Percentiles rank a stretch among this genome's conserved stretches.
Evolutionary conservation across 2,329 filamentous ascomycete species (phyloP).

Genomic region (Fusarium dimerum): DNA sequence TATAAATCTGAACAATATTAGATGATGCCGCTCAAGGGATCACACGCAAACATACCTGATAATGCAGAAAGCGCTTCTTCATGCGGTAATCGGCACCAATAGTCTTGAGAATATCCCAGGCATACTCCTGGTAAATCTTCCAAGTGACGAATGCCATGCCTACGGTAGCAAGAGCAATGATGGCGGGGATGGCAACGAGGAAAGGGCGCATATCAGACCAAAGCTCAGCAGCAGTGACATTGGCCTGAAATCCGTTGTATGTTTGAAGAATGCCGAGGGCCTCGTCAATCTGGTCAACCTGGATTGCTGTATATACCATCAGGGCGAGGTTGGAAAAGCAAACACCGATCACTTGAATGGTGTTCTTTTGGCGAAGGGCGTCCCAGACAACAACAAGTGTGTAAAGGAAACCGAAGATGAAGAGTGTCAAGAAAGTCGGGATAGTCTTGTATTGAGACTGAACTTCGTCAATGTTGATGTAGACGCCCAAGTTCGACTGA

Average conservation of each 20-base stretch:
- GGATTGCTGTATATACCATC: slow-evolving; percentile 88
- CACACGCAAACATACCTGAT: slow-evolving; percentile 66
- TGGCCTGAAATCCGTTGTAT: slow-evolving; percentile 45
- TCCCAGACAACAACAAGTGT: slow-evolving; percentile 89
- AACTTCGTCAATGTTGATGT: slow-evolving; percentile 41
- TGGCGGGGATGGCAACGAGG: slow-evolving; percentile 80
- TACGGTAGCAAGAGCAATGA: slow-evolving; percentile 76
- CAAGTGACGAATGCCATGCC: slow-evolving; percentile 77
- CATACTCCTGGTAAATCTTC: slow-evolving; percentile 98
- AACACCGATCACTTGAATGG: slow-evolving; percentile 95
- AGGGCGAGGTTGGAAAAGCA: slow-evolving; percentile 91
- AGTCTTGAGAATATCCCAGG: slow-evolving; percentile 99
- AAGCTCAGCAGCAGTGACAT: slow-evolving; percentile 45
- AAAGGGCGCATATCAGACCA: slow-evolving; percentile 74
- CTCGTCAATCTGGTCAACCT: slow-evolving; percentile 84
- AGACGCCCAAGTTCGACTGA: slow-evolving; percentile 59
- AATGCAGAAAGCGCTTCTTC: slow-evolving; percentile 94
- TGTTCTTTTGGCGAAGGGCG: slow-evolving; percentile 92
- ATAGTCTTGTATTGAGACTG: slow-evolving; percentile 69
- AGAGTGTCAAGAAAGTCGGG: slow-evolving; percentile 91
- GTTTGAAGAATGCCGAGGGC: slow-evolving; percentile 61
- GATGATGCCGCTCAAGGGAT: background rate
- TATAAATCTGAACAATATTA: slow-evolving; percentile 72
- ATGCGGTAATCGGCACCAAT: slow-evolving; percentile 96
- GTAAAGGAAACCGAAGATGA: slow-evolving; percentile 97